phyloP scores from a whole-genome alignment of 257 asterid genomes.

The Solanum clarkiae region DNA sequence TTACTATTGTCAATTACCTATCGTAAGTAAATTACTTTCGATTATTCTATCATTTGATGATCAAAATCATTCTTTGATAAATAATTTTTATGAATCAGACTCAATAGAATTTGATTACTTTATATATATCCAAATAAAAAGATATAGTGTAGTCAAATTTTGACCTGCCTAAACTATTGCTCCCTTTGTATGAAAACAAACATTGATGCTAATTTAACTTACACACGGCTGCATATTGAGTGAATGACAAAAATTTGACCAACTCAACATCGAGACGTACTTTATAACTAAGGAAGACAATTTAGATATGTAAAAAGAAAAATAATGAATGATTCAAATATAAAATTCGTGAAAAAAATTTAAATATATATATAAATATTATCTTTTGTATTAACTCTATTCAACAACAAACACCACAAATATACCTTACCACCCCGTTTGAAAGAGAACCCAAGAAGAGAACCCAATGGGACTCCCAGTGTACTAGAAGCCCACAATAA shows the following conservation, averaged over 20 bases:
- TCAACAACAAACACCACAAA: not conserved
- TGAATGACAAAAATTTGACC: too few relatives aligned
- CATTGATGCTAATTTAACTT: too few relatives aligned
- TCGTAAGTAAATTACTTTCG: too few relatives aligned
- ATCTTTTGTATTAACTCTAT: not conserved
- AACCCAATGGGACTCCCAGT: constrained; percentile 13
- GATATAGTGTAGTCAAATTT: not conserved
- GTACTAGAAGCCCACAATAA: constrained; percentile 26
- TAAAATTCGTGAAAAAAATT: not conserved
- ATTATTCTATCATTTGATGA: too few relatives aligned
- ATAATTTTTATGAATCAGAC: too few relatives aligned
- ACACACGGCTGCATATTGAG: too few relatives aligned
- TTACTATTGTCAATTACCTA: too few relatives aligned
- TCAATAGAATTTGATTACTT: too few relatives aligned
- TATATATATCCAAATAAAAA: not conserved
- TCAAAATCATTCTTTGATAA: too few relatives aligned
- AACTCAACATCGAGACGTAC: not conserved
- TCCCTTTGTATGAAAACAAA: too few relatives aligned
- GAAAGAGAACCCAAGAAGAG: constrained; percentile 21
- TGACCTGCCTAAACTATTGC: too few relatives aligned
- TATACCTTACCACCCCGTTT: constrained; percentile 21
- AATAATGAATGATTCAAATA: not conserved
- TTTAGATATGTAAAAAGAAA: not conserved
- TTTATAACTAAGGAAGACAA: not conserved
- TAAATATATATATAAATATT: too few relatives aligned